Percentiles rank a stretch among this genome's conserved stretches.
phyloP scores from a whole-genome alignment of 2,329 filamentous ascomycete species.

The Aureobasidium sp. region DNA sequence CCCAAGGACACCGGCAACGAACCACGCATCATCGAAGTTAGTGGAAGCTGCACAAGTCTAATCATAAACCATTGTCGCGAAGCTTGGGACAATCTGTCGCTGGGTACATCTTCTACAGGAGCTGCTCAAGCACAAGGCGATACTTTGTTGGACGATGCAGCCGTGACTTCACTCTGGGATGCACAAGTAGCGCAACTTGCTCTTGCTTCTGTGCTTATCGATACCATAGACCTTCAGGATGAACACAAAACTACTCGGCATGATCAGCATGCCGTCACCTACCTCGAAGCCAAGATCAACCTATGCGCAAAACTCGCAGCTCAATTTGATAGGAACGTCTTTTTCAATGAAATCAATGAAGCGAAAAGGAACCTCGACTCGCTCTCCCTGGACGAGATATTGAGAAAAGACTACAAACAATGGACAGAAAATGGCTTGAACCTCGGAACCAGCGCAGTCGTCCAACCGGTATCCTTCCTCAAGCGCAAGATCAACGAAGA shows the following conservation, averaged over 20 bases:
- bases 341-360: slow-evolving; percentile 64
- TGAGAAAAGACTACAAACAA: slow-evolving; percentile 88
- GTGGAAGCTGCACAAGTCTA: slow-evolving; percentile 79
- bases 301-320: slow-evolving; percentile 35
- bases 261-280: slow-evolving; percentile 65
- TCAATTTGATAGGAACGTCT: slow-evolving; percentile 59
- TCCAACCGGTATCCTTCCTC: slow-evolving; percentile 70
- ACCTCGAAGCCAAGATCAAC: slow-evolving; percentile 64
- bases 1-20: slow-evolving; percentile 49
- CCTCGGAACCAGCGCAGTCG: slow-evolving; percentile 74
- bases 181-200: slow-evolving; percentile 71
- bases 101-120: slow-evolving; percentile 28
- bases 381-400: slow-evolving; percentile 70
- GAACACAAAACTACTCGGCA: slow-evolving; percentile 68
- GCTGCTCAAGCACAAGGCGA: slow-evolving; percentile 45
- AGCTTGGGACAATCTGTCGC: slow-evolving; percentile 61
- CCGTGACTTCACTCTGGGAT: slow-evolving; percentile 50
- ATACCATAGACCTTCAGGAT: slow-evolving; percentile 70
- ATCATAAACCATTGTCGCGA: slow-evolving; percentile 66
- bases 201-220: slow-evolving; percentile 76
- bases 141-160: slow-evolving; percentile 37
- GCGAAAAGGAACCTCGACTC: slow-evolving; percentile 74
- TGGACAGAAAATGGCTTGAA: slow-evolving; percentile 66
- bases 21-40: slow-evolving; percentile 69
- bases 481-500: slow-evolving; percentile 56